Conservation (phyloP, 2,329 filamentous ascomycete species). For the Fusarium globosum region DNA sequence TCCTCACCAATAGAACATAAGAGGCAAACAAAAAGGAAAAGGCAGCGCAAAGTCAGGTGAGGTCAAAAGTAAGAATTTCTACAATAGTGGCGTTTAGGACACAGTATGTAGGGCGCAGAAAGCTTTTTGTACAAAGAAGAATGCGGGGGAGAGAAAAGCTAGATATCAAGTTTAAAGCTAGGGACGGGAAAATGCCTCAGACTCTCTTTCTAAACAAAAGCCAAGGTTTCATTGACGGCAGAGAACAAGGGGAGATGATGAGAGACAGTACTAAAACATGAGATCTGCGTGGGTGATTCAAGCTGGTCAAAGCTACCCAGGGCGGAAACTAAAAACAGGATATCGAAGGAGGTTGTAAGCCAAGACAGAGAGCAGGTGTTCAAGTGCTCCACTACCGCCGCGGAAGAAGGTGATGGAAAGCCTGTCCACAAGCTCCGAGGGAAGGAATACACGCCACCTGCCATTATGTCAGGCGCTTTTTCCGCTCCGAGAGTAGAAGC, state of each 20-base stretch:
- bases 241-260: conserved; percentile 27
- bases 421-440: background rate
- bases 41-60: background rate
- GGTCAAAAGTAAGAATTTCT: background rate
- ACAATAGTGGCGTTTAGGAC: conserved; percentile 2
- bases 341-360: conserved; percentile 5
- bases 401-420: background rate
- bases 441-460: background rate
- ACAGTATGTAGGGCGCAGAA: conserved; percentile 8
- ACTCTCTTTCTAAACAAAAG: conserved; percentile 7
- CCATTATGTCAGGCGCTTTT: background rate
- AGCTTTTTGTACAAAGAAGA: conserved; percentile 28
- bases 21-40: background rate
- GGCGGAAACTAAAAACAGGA: conserved; percentile 21
- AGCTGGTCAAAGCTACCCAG: conserved; percentile 4
- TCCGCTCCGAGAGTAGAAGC: background rate
- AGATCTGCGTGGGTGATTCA: conserved; percentile 35
- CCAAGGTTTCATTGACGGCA: conserved; percentile 15
- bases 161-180: background rate
- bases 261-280: conserved; percentile 34
- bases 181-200: conserved; percentile 25
- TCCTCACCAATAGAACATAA: background rate
- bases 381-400: background rate
- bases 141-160: background rate
- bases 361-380: conserved; percentile 5